A percentile compares a stretch with the other conserved stretches of the same genome.
Evolutionary conservation across 768 basidiomycete species (phyloP).

Genomic region (Psilocybe cyanescens): DNA sequence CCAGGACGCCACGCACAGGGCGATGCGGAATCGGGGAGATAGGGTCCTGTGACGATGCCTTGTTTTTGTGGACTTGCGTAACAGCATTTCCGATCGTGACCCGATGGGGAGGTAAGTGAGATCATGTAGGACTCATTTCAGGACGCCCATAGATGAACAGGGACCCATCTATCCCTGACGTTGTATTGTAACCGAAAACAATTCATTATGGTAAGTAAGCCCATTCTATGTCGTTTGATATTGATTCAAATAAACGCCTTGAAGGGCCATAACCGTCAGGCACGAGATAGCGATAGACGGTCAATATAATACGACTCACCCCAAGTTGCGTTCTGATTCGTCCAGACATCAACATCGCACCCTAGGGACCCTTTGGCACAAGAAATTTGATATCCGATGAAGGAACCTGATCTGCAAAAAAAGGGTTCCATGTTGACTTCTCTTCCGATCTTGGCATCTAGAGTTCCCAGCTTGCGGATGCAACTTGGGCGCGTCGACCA

Average conservation of each 20-base stretch:
- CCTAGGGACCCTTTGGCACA: conserved; percentile 22
- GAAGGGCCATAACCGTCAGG: background rate
- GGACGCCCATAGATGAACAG: background rate
- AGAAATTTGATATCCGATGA: conserved; percentile 29
- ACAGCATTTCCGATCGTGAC: background rate
- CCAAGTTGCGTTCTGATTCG: conserved; percentile 34
- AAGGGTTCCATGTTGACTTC: conserved; percentile 26
- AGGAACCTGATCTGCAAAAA: conserved; percentile 28
- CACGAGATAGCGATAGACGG: background rate
- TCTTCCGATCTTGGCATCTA: conserved; percentile 27
- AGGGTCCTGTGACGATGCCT: background rate
- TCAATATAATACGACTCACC: conserved; percentile 19
- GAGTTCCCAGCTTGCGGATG: conserved; percentile 15
- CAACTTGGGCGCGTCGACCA: conserved; percentile 28
- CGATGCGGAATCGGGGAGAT: background rate
- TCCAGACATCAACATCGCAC: conserved; percentile 32
- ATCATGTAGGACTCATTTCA: background rate
- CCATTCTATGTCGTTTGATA: conserved; percentile 24
- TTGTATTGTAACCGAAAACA: background rate
- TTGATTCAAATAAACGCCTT: conserved; percentile 31
- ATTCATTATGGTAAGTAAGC: background rate
- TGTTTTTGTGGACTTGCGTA: background rate
- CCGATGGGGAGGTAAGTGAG: too few species aligned
- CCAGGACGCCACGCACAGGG: too few species aligned
- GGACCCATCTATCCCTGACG: background rate